Evolutionary conservation across 176 grass and related monocot species (phyloP).

Genomic region (Carex cristatella): DNA sequence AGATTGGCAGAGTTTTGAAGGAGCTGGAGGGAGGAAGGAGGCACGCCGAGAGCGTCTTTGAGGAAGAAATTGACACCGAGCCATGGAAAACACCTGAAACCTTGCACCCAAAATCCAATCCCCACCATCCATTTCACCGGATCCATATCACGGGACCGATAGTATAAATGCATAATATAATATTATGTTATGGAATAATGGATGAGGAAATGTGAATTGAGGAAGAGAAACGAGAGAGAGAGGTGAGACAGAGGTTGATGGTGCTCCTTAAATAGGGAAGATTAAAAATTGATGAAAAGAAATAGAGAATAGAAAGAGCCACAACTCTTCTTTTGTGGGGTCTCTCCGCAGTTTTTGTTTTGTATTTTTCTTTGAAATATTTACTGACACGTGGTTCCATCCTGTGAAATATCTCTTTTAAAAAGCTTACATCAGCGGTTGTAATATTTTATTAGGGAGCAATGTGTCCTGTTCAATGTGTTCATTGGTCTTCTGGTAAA

Average conservation of each 20-base stretch:
- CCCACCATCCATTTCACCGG: constrained; percentile 57
- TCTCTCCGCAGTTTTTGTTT: background rate
- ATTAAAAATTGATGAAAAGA: background rate
- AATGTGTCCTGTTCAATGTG: background rate
- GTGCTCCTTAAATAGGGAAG: background rate
- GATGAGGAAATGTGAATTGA: background rate
- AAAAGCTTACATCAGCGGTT: background rate
- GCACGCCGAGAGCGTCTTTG: constrained; percentile 79
- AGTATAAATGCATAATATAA: too few relatives aligned
- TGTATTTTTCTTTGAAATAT: background rate
- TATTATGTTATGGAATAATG: background rate
- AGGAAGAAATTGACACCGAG: constrained; percentile 91
- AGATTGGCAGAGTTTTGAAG: constrained; percentile 83
- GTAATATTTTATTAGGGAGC: background rate
- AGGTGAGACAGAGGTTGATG: background rate
- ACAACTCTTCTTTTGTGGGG: background rate
- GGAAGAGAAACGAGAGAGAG: background rate
- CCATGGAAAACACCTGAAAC: constrained; percentile 87
- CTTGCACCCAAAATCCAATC: constrained; percentile 88
- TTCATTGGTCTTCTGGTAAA: background rate
- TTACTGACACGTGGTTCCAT: background rate
- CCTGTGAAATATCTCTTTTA: background rate
- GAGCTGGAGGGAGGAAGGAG: constrained; percentile 70
- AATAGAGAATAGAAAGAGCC: background rate
- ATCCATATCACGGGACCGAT: constrained; percentile 16